phyloP scores from a whole-genome alignment of 2,329 filamentous ascomycete species.

The Fusarium subglutinans region DNA sequence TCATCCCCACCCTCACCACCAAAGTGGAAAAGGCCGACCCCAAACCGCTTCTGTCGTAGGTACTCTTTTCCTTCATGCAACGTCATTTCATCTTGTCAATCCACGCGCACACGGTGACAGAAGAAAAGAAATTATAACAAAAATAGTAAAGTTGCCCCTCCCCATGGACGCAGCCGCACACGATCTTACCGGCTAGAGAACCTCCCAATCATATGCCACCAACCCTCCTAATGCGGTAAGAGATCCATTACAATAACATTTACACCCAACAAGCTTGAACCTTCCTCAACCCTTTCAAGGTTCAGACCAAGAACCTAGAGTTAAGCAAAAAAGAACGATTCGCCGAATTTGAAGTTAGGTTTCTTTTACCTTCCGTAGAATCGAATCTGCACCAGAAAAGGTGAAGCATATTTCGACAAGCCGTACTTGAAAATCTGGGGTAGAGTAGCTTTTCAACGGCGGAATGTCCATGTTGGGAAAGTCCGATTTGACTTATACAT shows the following conservation, averaged over 20 bases:
- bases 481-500: conserved; percentile 7
- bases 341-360: neutral
- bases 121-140: conserved; percentile 24
- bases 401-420: neutral
- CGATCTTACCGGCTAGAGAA: neutral
- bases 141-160: conserved; percentile 49
- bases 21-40: conserved; percentile 34
- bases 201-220: conserved; percentile 31
- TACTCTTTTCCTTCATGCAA: conserved; percentile 5
- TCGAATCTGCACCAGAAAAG: neutral
- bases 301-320: neutral
- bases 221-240: conserved; percentile 30
- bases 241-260: conserved; percentile 1
- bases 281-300: conserved; percentile 25
- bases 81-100: conserved; percentile 15
- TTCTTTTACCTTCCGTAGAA: conserved; percentile 29
- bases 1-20: conserved; percentile 32
- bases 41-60: conserved; percentile 30
- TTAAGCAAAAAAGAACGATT: neutral
- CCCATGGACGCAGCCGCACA: neutral
- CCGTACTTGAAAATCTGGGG: conserved; percentile 10
- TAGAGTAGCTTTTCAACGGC: neutral
- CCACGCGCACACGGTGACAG: neutral
- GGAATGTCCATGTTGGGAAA: conserved; percentile 30
- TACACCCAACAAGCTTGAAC: neutral